phyloP scores from a whole-genome alignment of 345 rosid genomes.

The Lagerstroemia speciosa region DNA sequence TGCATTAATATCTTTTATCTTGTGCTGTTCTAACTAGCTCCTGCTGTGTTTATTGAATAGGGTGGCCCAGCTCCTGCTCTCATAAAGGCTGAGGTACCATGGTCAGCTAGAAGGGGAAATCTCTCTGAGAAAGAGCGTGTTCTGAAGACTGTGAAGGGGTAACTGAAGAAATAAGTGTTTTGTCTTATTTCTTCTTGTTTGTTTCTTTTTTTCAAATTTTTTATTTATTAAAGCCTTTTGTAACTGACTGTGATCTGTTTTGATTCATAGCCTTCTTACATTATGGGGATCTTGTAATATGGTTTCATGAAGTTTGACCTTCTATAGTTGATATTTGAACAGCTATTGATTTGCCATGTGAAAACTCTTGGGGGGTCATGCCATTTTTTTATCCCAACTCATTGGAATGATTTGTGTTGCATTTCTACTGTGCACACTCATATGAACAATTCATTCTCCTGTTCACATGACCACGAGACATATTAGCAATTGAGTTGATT shows the following conservation, averaged over 20 bases:
- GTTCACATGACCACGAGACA: neutral
- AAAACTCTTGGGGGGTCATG: too few relatives aligned
- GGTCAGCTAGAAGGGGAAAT: slow-evolving; percentile 74
- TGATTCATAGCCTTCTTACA: too few relatives aligned
- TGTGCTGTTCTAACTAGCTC: neutral
- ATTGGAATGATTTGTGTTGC: neutral
- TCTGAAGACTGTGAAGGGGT: slow-evolving; percentile 88
- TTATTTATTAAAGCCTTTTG: neutral
- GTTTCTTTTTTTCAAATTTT: neutral
- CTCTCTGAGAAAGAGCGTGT: slow-evolving; percentile 80
- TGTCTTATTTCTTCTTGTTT: neutral
- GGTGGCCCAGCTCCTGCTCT: slow-evolving; percentile 61
- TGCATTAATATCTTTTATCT: neutral
- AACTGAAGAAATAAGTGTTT: slow-evolving; percentile 11
- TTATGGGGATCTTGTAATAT: too few relatives aligned
- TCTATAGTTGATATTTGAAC: too few relatives aligned
- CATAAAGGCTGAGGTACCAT: slow-evolving; percentile 84
- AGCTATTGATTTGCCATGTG: too few relatives aligned
- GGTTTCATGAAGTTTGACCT: too few relatives aligned
- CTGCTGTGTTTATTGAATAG: slow-evolving; percentile 20
- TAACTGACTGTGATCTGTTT: too few relatives aligned
- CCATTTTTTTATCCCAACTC: too few relatives aligned
- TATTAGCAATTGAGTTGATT: too few relatives aligned
- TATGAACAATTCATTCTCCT: neutral
- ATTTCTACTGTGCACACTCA: neutral